A percentile compares a stretch with the other conserved stretches of the same genome.
Evolutionary conservation across 768 basidiomycete genomes (phyloP).

Genomic region (Leccinum boreale): DNA sequence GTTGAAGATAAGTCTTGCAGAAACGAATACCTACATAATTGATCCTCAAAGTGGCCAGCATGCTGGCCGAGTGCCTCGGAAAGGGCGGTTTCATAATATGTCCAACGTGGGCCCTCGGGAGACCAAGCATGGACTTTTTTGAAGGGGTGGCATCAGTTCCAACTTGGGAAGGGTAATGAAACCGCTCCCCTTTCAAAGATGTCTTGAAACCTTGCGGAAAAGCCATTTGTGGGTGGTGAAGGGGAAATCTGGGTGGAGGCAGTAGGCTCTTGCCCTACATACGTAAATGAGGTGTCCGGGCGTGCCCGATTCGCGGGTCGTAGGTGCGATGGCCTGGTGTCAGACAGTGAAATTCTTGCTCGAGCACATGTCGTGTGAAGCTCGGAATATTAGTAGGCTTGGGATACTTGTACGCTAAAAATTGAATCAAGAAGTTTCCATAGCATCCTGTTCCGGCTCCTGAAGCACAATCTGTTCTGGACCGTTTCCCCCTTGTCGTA

Average conservation of each 20-base stretch:
- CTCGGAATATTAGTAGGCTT: not conserved
- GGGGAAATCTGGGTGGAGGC: not conserved
- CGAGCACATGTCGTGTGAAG: not conserved
- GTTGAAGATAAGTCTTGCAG: not conserved
- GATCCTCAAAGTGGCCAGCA: not conserved
- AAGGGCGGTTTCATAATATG: not conserved
- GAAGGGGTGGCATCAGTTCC: not conserved
- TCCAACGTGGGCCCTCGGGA: not conserved
- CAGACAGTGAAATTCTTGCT: not conserved
- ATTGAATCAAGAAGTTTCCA: constrained; percentile 28
- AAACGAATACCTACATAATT: not conserved
- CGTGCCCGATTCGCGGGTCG: not conserved
- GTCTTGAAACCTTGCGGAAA: not conserved
- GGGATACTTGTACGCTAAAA: not conserved
- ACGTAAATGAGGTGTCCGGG: not conserved
- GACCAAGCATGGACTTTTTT: not conserved
- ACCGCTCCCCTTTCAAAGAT: not conserved
- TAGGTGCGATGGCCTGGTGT: not conserved
- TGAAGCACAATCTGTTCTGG: constrained; percentile 33
- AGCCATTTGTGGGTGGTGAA: not conserved
- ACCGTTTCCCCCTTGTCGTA: not conserved
- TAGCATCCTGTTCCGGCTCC: constrained; percentile 44
- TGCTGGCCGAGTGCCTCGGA: constrained; percentile 1
- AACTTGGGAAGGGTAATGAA: not conserved
- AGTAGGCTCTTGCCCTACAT: not conserved